phyloP scores from a whole-genome alignment of 139 green algal species.

The Chlorella sorokiniana region DNA sequence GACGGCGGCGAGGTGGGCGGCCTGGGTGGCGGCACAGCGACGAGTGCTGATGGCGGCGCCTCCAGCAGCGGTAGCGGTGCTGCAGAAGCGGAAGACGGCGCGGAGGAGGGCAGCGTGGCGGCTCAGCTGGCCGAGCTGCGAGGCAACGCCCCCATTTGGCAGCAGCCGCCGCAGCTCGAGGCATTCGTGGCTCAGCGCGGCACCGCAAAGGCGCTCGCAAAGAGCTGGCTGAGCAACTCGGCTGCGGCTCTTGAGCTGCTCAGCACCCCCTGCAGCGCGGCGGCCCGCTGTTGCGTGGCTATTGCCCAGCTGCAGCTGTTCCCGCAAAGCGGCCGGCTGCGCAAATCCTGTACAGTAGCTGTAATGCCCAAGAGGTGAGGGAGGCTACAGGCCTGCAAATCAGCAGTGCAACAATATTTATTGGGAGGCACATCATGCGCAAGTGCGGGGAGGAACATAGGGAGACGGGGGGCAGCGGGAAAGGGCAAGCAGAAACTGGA shows the following conservation, averaged over 20 bases:
- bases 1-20: background rate
- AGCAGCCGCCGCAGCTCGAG: conserved; percentile 48
- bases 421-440: no score
- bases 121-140: conserved; percentile 31
- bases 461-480: no score
- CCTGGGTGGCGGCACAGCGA: background rate
- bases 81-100: background rate
- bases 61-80: conserved; percentile 19
- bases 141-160: conserved; percentile 45
- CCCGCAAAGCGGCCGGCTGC: no score
- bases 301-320: no score
- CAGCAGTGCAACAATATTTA: no score
- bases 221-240: background rate
- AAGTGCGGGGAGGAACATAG: no score
- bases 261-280: background rate
- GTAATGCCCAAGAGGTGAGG: no score
- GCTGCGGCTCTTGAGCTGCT: background rate
- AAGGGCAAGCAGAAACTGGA: no score
- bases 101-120: background rate
- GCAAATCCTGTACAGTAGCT: no score
- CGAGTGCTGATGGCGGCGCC: background rate
- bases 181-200: conserved; percentile 50
- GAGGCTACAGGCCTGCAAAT: no score
- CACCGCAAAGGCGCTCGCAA: conserved; percentile 57
- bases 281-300: no score